Evolutionary conservation across 805 yeast genomes (phyloP).

Genomic region (Candida yuanshanica): DNA sequence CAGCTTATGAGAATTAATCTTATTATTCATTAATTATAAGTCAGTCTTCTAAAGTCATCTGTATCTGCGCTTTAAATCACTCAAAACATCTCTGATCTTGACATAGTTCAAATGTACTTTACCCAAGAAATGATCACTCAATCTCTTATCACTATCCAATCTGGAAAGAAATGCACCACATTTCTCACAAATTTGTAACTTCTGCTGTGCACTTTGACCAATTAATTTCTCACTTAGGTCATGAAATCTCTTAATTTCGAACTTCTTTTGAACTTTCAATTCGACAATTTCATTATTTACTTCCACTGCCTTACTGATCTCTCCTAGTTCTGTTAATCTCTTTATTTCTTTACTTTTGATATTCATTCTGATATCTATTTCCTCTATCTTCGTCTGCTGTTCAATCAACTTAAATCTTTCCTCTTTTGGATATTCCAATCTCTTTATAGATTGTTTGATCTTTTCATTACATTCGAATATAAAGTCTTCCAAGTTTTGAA

Average conservation of each 20-base stretch:
- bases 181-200: conserved; percentile 80
- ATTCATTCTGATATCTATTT: conserved; percentile 48
- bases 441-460: conserved; percentile 53
- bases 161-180: conserved; percentile 88
- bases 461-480: conserved; percentile 63
- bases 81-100: conserved; percentile 50
- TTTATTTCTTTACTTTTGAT: conserved; percentile 48
- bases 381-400: conserved; percentile 53
- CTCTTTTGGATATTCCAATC: conserved; percentile 69
- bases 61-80: conserved; percentile 16
- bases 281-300: conserved; percentile 33
- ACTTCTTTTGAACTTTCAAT: conserved; percentile 42
- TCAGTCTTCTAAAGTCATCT: no score
- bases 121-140: conserved; percentile 88
- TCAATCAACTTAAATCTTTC: conserved; percentile 56
- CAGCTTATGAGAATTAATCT: no score
- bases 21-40: no score
- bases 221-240: conserved; percentile 55
- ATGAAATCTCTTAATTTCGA: conserved; percentile 50
- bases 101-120: conserved; percentile 82
- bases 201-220: conserved; percentile 85
- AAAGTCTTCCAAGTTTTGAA: conserved; percentile 44
- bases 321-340: conserved; percentile 2
- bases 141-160: conserved; percentile 78
- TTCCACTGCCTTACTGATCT: conserved; percentile 41